phyloP scores from a whole-genome alignment of 139 green algal species.

The Chlorella sp. region DNA sequence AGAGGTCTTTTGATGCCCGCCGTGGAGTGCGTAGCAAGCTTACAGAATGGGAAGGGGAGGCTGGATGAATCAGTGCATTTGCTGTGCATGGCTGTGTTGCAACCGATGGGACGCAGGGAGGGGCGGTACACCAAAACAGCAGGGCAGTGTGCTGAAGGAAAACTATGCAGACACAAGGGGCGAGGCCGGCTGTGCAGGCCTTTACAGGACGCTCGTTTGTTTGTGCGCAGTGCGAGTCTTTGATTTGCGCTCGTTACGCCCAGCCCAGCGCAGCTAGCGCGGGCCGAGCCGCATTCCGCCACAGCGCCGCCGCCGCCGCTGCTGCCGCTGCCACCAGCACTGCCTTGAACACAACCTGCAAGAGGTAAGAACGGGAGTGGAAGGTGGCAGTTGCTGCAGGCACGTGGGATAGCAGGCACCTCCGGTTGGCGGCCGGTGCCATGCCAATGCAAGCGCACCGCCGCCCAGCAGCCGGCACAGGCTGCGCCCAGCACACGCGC shows the following conservation, averaged over 20 bases:
- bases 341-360: conserved; percentile 5
- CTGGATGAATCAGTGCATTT: too few relatives aligned
- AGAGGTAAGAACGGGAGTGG: too few relatives aligned
- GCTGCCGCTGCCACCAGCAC: not conserved
- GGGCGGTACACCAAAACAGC: not conserved
- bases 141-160: not conserved
- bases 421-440: too few relatives aligned
- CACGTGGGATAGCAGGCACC: too few relatives aligned
- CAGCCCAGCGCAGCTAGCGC: not conserved
- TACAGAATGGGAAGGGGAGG: too few relatives aligned
- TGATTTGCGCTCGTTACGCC: not conserved
- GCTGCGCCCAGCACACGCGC: not conserved
- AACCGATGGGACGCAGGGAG: not conserved
- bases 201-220: too few relatives aligned
- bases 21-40: too few relatives aligned
- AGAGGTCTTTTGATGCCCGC: too few relatives aligned
- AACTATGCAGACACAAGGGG: not conserved
- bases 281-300: not conserved
- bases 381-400: too few relatives aligned
- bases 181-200: not conserved
- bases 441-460: too few relatives aligned
- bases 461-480: not conserved
- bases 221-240: too few relatives aligned
- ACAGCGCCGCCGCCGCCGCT: not conserved
- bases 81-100: too few relatives aligned